Evolutionary conservation across 306 rosid species (phyloP), one percentile per base, ranked within the genome.

Genomic region (Astragalus glycyphyllos): DNA sequence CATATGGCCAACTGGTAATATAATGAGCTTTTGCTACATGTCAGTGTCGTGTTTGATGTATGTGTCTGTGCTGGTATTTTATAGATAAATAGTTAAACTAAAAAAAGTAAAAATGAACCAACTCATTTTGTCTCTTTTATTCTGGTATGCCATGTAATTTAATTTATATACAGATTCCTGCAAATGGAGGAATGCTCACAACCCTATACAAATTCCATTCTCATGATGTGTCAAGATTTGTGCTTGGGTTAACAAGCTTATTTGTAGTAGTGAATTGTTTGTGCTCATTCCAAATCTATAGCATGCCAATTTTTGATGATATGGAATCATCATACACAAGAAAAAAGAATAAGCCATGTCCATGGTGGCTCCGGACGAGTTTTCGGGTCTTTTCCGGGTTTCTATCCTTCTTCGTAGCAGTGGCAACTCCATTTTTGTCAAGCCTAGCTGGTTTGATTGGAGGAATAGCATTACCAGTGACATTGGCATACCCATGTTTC

Each of bases 301-400:
- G 82, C 75, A 84, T 84, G 88, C 88, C 86, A 15, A 66, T 49
- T n/a, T 81, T 84, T 4, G 88, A 84, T 58, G 84, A 81, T 70
- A 49, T 81, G 82, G 88, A 84, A 20, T 81, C 88, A 42, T n/a
- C 17, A 6, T 84, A 78, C 84, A 78, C 84, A 0, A 57, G 4
- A 10, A 78, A 72, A 41, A 75, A 46, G 86, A 84, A 81, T 49
- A 62, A 78, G 66, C 78, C 86, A 0, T 84, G 88, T 31, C 88
- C 88, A 0, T 44, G 86, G 86, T 84, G 88, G 88, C 75, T 84
- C 3, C 70, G 88, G 0, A 11, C 69, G 29, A 0, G 53, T 4
- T n/a, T 78, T 65, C 38, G 88, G 12, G 46, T 82, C 12, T 47
- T 84, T 55, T 67, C 68, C 0, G 88, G 88, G 16, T 84, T 74